Conservation (phyloP, 23 red algal species). For the Gracilaria vermiculophylla region DNA sequence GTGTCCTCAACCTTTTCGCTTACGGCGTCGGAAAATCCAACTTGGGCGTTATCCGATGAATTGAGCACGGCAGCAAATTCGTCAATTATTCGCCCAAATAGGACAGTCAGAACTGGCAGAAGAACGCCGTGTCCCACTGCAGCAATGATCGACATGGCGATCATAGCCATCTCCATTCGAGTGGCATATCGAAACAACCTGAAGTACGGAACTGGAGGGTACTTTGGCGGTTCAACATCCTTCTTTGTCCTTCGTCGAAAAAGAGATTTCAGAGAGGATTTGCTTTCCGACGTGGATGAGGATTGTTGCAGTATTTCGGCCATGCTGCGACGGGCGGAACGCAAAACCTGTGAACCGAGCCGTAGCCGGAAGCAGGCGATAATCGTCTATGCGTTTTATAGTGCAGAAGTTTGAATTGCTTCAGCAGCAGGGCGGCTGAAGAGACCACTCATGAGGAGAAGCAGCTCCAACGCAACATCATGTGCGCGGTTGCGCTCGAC, state of each 20-base stretch:
- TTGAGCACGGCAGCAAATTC: constrained; percentile 7
- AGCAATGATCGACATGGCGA: constrained; percentile 41
- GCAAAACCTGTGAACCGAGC: no score
- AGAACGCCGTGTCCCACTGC: constrained; percentile 68
- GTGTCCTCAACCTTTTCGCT: background rate
- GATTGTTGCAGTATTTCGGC: background rate
- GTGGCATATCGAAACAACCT: constrained; percentile 62
- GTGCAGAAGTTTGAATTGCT: no score
- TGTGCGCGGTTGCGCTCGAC: no score
- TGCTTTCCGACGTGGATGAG: background rate
- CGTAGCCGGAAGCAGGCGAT: no score
- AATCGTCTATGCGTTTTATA: no score
- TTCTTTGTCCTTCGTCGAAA: constrained; percentile 9
- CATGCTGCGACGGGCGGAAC: background rate
- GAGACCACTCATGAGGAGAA: background rate
- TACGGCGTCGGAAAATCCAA: constrained; percentile 9
- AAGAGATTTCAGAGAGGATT: background rate
- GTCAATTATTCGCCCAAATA: constrained; percentile 79
- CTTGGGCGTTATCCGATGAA: background rate
- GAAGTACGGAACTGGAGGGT: constrained; percentile 36
- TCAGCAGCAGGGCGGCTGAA: background rate
- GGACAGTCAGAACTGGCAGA: constrained; percentile 72
- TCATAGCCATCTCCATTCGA: constrained; percentile 38
- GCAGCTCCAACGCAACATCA: background rate
- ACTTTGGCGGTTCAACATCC: background rate